Evolutionary conservation across 768 basidiomycete species (phyloP), one percentile per base, ranked within the genome.

Genomic region (Neoboletus brunneissimus): DNA sequence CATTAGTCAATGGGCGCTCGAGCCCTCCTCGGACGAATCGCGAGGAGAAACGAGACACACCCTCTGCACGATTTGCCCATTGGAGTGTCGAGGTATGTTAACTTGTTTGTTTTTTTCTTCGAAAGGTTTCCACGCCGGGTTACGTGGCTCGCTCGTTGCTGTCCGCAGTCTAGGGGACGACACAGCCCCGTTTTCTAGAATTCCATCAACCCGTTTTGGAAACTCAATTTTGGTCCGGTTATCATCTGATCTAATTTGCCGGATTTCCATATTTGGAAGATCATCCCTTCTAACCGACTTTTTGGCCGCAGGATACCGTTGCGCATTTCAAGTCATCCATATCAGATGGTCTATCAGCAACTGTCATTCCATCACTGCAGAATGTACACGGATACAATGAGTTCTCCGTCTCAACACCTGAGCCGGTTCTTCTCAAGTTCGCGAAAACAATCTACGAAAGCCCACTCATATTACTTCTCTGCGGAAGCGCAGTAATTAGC

Each of bases 391-490:
- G 94, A 3, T 95, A 92, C 70, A 98, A 98, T 75, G 95, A 98
- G 73, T 98, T 98, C 70, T 84, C 90, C 1, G 91, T 98, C 13
- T 81, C 83, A 0, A 76, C 88, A 0, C 86, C 92, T 3, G 94
- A 97, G 65, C 88, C 91, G 1, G 72, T 87, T 10, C 73, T 88
- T 40, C 73, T 94, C 67, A 97, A 97, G 74, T 98, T 98, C 69
- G 86, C 87, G 15, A 94, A 95, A 72, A 95, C 90, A 35, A 94
- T 98, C 48, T 97, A 95, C 72, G 95, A 98, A 75, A 92, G 86
- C 66, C 95, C 96, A 2, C 76, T 98, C 4, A 97, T 96, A 66
- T 76, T 98, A 23, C 78, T 98, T 3, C 77, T 98, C 35, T 88
- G 96, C 57, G 96, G 85, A 27, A 97, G 94, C 68, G 94, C 95